Evolutionary conservation across 208 protist species (phyloP), one percentile per base, ranked within the genome.

Genomic region (Wallacemonas collosoma): DNA sequence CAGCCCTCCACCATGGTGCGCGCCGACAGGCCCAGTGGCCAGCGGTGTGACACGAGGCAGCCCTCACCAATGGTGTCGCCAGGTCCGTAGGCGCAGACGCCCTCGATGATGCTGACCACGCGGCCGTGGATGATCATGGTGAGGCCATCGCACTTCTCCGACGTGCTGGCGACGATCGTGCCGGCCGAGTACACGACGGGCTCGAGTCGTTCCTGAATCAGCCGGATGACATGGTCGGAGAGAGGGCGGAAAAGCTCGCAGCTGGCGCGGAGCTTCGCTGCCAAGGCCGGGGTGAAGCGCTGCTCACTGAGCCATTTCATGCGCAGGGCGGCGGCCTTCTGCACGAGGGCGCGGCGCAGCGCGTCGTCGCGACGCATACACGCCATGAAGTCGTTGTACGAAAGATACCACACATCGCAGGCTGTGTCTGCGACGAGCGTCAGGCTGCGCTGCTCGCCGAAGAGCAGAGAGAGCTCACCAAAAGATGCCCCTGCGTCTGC

Each of bases 1-100:
- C 91, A 96, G n/a, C 91, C 86, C 73, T 96, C 91, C 74, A 96
- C 88, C 87, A 96, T 96, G 38, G 85, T 81, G 55, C 86, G 82
- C 7, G 91, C 88, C 2, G 86, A 74, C 9, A 94, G 80, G 1
- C 80, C 87, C 9, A 96, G 44, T 14, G 91, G 91, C 88, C 91
- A 96, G 70, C 91, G 88, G 71, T 96, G 91, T 35, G 76, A 64
- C 26, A 96, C 77, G n/a, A 96, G 81, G 68, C 81, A 91, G 26
- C 85, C 80, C 63, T 90, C 91, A 43, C 91, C 91, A 68, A 96
- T 77, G 63, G 90, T 79, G 55, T 92, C 84, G 2, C 91, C 91
- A 1, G 85, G 75, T 43, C 87, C 86, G 79, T 93, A 96, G 44
- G 82, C 78, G 3, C 83, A 85, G 38, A 90, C 85, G 17, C 85